phyloP scores from a whole-genome alignment of 441 rosid species.

The Arabidopsis hybrid region DNA sequence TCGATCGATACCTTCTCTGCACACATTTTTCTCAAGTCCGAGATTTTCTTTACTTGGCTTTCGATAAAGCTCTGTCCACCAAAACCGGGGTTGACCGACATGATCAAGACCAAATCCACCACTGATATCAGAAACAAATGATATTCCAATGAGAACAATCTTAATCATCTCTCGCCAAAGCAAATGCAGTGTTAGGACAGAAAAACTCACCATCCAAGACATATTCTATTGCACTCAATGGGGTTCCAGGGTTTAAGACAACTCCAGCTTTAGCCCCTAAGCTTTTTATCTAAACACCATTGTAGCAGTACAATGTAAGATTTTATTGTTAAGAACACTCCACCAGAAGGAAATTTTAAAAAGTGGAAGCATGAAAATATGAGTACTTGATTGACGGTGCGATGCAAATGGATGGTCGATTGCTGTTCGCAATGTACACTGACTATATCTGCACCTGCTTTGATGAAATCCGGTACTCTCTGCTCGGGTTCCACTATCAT shows the following conservation, averaged over 20 bases:
- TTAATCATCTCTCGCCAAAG: background rate
- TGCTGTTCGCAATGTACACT: constrained; percentile 96
- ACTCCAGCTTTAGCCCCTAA: constrained; percentile 99
- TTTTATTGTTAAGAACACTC: background rate
- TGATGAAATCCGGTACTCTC: constrained; percentile 89
- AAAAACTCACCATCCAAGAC: constrained; percentile 82
- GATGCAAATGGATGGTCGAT: constrained; percentile 93
- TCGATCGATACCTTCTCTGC: constrained; percentile 69
- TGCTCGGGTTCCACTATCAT: constrained; percentile 97
- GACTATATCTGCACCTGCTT: constrained; percentile 97
- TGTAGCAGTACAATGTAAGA: constrained; percentile 3
- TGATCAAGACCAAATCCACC: constrained; percentile 95
- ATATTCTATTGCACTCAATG: constrained; percentile 82
- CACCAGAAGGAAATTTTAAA: background rate
- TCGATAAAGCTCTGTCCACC: constrained; percentile 99
- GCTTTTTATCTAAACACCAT: constrained; percentile 67
- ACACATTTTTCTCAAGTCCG: constrained; percentile 91
- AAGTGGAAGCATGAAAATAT: constrained; percentile 10
- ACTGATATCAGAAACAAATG: constrained; percentile 50
- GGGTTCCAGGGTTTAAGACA: constrained; percentile 91
- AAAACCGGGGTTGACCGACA: constrained; percentile 99
- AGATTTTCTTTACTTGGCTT: constrained; percentile 97
- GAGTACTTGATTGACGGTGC: constrained; percentile 68
- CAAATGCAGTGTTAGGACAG: constrained; percentile 9
- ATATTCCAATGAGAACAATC: constrained; percentile 21